Evolutionary conservation across 768 basidiomycete species (phyloP).

Genomic region (Naganishia vishniacii): DNA sequence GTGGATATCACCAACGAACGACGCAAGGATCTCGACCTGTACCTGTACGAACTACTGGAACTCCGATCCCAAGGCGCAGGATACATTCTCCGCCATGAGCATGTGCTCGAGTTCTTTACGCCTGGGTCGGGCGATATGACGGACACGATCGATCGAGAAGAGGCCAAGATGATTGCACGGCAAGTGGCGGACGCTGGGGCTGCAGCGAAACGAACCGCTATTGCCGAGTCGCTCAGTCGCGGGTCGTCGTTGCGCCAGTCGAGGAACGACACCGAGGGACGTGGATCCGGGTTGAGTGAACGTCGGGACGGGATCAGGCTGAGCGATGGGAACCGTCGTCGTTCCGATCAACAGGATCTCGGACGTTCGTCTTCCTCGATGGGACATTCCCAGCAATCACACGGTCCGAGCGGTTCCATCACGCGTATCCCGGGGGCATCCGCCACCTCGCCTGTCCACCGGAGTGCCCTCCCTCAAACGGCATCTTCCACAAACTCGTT

Average conservation of each 20-base stretch:
- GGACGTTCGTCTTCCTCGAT: background rate
- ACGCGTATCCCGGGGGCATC: conserved; percentile 16
- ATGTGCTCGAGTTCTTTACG: conserved; percentile 76
- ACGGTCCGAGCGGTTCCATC: background rate
- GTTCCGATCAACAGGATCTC: background rate
- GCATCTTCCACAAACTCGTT: background rate
- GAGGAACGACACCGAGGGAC: background rate
- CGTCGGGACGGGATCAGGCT: conserved; percentile 33
- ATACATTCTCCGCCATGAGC: conserved; percentile 72
- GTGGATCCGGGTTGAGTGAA: conserved; percentile 40
- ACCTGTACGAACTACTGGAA: conserved; percentile 71
- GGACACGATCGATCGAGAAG: conserved; percentile 56
- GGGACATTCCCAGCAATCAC: conserved; percentile 4
- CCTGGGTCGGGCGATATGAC: conserved; percentile 80
- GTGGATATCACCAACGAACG: conserved; percentile 73
- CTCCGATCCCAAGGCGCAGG: conserved; percentile 62
- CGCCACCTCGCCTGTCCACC: conserved; percentile 3
- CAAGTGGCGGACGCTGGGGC: conserved; percentile 18
- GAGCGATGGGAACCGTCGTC: background rate
- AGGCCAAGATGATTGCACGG: conserved; percentile 44
- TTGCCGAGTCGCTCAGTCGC: conserved; percentile 4
- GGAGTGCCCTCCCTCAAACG: conserved; percentile 4
- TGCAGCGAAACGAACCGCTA: conserved; percentile 18
- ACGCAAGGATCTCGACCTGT: conserved; percentile 77
- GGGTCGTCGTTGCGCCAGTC: conserved; percentile 14